Evolutionary conservation across 768 basidiomycete species (phyloP), one percentile per base, ranked within the genome.

Genomic region (Kwoniella shandongensis): DNA sequence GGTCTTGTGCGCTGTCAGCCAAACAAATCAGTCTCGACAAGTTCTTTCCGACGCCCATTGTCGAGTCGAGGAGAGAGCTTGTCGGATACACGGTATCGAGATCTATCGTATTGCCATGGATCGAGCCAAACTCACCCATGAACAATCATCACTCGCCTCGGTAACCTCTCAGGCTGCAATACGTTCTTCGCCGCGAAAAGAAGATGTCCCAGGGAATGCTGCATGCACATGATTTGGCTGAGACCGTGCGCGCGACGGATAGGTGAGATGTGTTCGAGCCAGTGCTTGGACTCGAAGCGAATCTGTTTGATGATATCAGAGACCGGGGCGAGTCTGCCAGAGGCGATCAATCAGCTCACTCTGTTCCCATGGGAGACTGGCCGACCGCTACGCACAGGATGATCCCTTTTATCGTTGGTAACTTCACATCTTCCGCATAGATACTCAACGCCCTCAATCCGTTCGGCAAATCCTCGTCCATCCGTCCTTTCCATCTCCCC

Each of bases 301-400:
- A 67, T 55, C 39, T 70, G 69, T 48, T 62, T 60, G 63, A 67
- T 60, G 27, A 67, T 44, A 41, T 70, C 66, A 38, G 47, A 46
- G 3, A 70, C 55, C 18, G 66, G 62, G 2, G 66, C 29, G 1
- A 70, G 42, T 17, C 61, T 63, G 38, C 23, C 4, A 12, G 7
- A 30, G 5, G 12, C n/a, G n/a, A n/a, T n/a, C n/a, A n/a, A n/a
- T 40, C 23, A 44, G 38, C 50, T 32, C 20, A 10, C 17, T 35
- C 29, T 15, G 4, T 3, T 22, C n/a, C 25, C 13, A 36, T n/a
- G n/a, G n/a, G n/a, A n/a, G n/a, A n/a, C n/a, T n/a, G n/a, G n/a
- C n/a, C n/a, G 1, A 11, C 1, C 20, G 1, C 32, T 25, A 25
- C 38, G 40, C 36, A 63, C 61, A 70, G 44, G 30, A 70, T 67